Base-by-base conservation (phyloP, 305 asterid genomes). In the Coffea humblotiana region DNA sequence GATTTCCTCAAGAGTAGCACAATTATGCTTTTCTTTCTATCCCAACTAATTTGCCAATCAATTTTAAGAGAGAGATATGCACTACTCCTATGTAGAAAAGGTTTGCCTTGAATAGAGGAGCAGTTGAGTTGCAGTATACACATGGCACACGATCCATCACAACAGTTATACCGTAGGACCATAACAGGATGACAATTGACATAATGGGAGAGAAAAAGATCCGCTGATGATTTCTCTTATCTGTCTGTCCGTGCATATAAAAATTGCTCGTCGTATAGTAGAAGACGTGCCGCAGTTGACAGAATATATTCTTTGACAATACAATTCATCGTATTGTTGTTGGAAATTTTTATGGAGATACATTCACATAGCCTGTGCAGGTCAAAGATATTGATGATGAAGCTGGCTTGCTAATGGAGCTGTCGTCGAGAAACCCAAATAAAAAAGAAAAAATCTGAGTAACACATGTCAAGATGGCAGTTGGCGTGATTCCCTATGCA, bases 41-140 rank as follows among this genome's bases (percentile, higher is more conserved):
- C 25, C 8, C 8, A 60, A n/a, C 29, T 13, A 40, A 37, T 11
- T 37, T 77, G 68, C 58, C 80, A 77, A 77, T 68, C 47, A 76
- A 68, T 43, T 60, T 56, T 18, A 60, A 37, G 25, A 16, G 74
- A 51, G 52, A 19, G 37, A 32, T 32, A 1, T 32, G 32, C 32
- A 32, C 32, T 32, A 32, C 32, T 32, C 32, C 32, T 32, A 32
- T 32, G 32, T 32, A 32, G 32, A 32, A 32, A 32, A 32, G 32
- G 32, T 32, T 1, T 32, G 32, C 15, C 77, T 77, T 65, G 61
- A 51, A 29, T n/a, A 2, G 37, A 13, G 77, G 3, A 29, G 76
- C 29, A 23, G 52, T 58, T 75, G 27, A 60, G 78, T 75, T 75
- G 71, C 40, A 43, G 60, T 23, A 43, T 40, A 69, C 76, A 78